Evolutionary conservation across 768 basidiomycete species (phyloP).

Genomic region (Rhizopogon roseolus): DNA sequence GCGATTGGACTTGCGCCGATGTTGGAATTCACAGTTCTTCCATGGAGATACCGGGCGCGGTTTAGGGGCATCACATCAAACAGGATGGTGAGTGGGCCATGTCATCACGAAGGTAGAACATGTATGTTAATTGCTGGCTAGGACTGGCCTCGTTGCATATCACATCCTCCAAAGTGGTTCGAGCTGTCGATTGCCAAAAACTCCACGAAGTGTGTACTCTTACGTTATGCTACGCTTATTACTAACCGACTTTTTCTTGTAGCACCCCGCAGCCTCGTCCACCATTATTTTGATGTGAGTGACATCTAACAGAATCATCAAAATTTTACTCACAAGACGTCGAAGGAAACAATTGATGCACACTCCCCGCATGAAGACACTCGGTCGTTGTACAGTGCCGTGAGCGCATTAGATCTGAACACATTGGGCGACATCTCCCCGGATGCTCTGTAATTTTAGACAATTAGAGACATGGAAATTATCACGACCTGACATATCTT

Average conservation of each 20-base stretch:
- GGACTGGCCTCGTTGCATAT: constrained; percentile 88
- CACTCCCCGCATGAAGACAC: constrained; percentile 72
- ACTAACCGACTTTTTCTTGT: constrained; percentile 7
- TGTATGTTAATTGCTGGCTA: constrained; percentile 17
- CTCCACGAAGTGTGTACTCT: constrained; percentile 75
- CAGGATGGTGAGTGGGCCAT: constrained; percentile 72
- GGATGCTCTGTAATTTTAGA: constrained; percentile 47
- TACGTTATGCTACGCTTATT: not conserved
- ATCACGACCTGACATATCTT: not conserved
- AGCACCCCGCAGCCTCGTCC: constrained; percentile 84
- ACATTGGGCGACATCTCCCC: constrained; percentile 69
- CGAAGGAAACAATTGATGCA: constrained; percentile 68
- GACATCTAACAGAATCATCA: not conserved
- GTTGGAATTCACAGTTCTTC: constrained; percentile 63
- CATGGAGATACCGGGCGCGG: constrained; percentile 91
- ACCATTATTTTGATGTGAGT: constrained; percentile 93
- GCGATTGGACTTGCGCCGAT: not conserved
- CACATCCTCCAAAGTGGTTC: constrained; percentile 89
- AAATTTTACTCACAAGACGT: not conserved
- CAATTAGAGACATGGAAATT: not conserved
- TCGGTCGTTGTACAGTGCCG: constrained; percentile 56
- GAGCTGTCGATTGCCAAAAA: constrained; percentile 86
- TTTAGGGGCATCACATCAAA: constrained; percentile 96
- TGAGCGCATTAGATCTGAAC: constrained; percentile 50
- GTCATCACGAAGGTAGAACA: not conserved